Conservation (phyloP, 2,329 filamentous ascomycete species). For the Monosporascus sp. region DNA sequence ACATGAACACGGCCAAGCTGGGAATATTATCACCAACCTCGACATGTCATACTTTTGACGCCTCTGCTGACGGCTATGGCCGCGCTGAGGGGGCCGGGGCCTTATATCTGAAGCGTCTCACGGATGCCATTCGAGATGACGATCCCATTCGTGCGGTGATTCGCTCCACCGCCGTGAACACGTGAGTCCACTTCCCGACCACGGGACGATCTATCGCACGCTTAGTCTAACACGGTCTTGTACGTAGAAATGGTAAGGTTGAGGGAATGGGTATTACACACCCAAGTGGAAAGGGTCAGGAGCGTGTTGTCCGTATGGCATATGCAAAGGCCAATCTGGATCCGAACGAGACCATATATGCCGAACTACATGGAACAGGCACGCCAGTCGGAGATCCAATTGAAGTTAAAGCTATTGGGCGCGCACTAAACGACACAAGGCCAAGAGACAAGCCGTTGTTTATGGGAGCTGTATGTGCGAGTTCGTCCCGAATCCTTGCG, state of each 20-base stretch:
- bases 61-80: slow-evolving; percentile 23
- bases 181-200: slow-evolving; percentile 1
- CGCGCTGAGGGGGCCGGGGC: slow-evolving; percentile 16
- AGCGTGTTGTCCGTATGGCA: slow-evolving; percentile 12
- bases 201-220: neutral
- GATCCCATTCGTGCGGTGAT: slow-evolving; percentile 24
- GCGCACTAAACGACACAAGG: slow-evolving; percentile 13
- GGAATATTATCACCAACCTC: slow-evolving; percentile 28
- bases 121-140: slow-evolving; percentile 20
- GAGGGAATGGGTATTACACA: slow-evolving; percentile 24
- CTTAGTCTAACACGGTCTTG: neutral
- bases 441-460: slow-evolving; percentile 9
- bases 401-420: slow-evolving; percentile 14
- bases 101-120: slow-evolving; percentile 20
- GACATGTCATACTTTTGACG: slow-evolving; percentile 25
- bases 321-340: slow-evolving; percentile 16
- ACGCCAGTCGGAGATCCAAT: slow-evolving; percentile 20
- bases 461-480: slow-evolving; percentile 10
- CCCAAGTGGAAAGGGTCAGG: slow-evolving; percentile 19
- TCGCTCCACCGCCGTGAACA: slow-evolving; percentile 19
- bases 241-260: slow-evolving; percentile 17
- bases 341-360: slow-evolving; percentile 14
- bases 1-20: slow-evolving; percentile 24
- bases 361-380: slow-evolving; percentile 21
- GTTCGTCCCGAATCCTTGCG: too few species aligned